These are phyloP conservation scores for Trametes cubensis DNA, from an alignment of 768 basidiomycete species.

Conservation along the genomic window DNA sequence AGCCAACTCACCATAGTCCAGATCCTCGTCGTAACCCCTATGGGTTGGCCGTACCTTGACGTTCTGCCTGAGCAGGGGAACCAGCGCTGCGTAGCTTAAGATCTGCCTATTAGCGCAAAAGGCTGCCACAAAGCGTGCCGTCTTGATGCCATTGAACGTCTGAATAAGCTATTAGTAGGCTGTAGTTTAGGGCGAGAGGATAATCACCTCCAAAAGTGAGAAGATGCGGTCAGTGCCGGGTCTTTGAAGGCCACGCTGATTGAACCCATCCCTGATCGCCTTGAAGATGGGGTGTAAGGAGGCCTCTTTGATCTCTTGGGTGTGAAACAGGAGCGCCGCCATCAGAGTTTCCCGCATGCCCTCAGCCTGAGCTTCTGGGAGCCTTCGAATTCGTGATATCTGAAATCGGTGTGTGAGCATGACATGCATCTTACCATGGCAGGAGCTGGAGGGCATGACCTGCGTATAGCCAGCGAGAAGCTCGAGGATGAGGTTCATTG, in stretches of 20 bases:
- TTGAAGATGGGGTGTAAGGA: background rate
- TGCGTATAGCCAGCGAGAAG: too few species aligned
- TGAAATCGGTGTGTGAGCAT: too few species aligned
- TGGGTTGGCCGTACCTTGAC: background rate
- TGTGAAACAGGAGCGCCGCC: background rate
- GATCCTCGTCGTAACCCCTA: background rate
- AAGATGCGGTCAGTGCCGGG: too few species aligned
- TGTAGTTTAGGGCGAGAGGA: background rate
- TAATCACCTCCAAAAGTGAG: background rate
- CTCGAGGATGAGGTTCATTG: conserved; percentile 1
- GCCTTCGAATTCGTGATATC: background rate
- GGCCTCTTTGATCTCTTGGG: background rate
- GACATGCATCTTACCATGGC: too few species aligned
- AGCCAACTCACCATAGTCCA: background rate
- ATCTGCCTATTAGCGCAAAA: background rate
- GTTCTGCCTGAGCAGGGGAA: background rate
- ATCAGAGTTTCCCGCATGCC: background rate
- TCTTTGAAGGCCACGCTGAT: background rate
- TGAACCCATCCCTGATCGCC: background rate
- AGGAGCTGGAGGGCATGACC: too few species aligned
- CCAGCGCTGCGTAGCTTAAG: background rate
- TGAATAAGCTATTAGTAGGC: background rate
- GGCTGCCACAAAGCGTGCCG: background rate
- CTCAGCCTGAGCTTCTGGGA: background rate
- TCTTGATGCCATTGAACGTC: background rate